Evolutionary conservation across 805 yeast genomes (phyloP).

Genomic region (Lachancea thermotolerans): DNA sequence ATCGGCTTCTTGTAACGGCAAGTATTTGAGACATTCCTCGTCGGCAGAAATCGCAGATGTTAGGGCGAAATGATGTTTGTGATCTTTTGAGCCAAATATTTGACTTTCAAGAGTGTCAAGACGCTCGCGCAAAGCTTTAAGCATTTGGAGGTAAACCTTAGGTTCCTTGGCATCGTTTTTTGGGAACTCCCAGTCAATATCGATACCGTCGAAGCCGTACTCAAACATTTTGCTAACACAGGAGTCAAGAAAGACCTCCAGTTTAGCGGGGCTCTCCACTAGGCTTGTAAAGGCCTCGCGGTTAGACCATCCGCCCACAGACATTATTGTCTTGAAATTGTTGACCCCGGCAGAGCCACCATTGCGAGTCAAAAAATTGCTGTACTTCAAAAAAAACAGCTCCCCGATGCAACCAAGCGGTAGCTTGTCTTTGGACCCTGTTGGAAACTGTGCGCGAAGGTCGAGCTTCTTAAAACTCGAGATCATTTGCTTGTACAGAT

Average conservation of each 20-base stretch:
- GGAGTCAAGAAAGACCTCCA: conserved; percentile 44
- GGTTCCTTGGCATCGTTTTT: conserved; percentile 38
- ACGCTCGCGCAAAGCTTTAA: conserved; percentile 35
- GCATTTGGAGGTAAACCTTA: conserved; percentile 36
- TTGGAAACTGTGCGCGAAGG: conserved; percentile 2
- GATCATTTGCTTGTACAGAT: conserved; percentile 16
- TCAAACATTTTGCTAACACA: conserved; percentile 41
- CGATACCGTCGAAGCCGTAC: conserved; percentile 82
- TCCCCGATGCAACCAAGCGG: conserved; percentile 46
- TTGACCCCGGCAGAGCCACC: conserved; percentile 13
- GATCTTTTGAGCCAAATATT: conserved; percentile 13
- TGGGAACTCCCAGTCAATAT: conserved; percentile 95
- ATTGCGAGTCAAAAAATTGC: conserved; percentile 9
- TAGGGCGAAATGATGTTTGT: conserved; percentile 36
- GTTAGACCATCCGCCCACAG: conserved; percentile 80
- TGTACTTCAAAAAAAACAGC: conserved; percentile 40
- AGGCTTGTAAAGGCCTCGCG: conserved; percentile 43
- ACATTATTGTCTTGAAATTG: conserved; percentile 52
- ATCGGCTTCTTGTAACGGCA: conserved; percentile 51
- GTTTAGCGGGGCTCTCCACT: conserved; percentile 31
- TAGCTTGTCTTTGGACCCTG: conserved; percentile 4
- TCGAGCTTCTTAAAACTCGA: conserved; percentile 12
- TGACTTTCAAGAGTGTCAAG: conserved; percentile 36
- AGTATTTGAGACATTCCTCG: conserved; percentile 35
- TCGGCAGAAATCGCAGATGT: conserved; percentile 77